These are phyloP conservation scores for Phyllostachys edulis DNA, from an alignment of 176 grass and related monocot species.

Conservation along the genomic window DNA sequence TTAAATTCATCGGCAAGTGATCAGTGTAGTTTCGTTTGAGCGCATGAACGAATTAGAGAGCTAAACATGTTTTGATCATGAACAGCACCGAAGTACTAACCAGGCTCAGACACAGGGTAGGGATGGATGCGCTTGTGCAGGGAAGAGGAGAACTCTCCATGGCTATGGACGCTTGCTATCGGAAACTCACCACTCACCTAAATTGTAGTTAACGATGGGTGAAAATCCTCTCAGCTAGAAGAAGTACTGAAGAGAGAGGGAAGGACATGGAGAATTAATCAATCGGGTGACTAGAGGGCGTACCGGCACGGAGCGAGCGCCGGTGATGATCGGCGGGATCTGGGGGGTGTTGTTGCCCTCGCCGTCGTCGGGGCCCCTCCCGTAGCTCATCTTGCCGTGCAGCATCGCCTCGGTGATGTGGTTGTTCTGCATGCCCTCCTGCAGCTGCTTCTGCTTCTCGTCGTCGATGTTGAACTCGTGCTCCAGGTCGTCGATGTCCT, in stretches of 20 bases:
- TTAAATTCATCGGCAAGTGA: neutral
- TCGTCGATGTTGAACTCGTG: slow-evolving; percentile 95
- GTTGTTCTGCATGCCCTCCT: slow-evolving; percentile 38
- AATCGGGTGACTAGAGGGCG: neutral
- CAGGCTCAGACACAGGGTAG: slow-evolving; percentile 85
- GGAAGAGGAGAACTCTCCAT: slow-evolving; percentile 63
- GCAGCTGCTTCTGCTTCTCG: slow-evolving; percentile 47
- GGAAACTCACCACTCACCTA: slow-evolving; percentile 90
- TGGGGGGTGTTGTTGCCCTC: slow-evolving; percentile 54
- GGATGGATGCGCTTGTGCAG: slow-evolving; percentile 97
- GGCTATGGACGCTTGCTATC: slow-evolving; percentile 46
- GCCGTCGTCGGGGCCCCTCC: slow-evolving; percentile 66
- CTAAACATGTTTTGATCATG: neutral
- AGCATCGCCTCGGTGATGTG: slow-evolving; percentile 95
- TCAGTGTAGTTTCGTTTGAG: neutral
- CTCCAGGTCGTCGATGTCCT: slow-evolving; percentile 90
- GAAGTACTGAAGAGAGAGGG: neutral
- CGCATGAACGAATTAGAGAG: neutral
- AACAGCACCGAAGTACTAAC: slow-evolving; percentile 18
- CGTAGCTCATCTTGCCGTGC: slow-evolving; percentile 90
- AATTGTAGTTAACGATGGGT: neutral
- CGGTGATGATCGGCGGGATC: slow-evolving; percentile 90
- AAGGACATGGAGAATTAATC: neutral
- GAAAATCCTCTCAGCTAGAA: neutral
- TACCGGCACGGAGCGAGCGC: slow-evolving; percentile 79